Evolutionary conservation across 192 early-diverging fungal species (phyloP).

Genomic region (Neocallimastix lanati): DNA sequence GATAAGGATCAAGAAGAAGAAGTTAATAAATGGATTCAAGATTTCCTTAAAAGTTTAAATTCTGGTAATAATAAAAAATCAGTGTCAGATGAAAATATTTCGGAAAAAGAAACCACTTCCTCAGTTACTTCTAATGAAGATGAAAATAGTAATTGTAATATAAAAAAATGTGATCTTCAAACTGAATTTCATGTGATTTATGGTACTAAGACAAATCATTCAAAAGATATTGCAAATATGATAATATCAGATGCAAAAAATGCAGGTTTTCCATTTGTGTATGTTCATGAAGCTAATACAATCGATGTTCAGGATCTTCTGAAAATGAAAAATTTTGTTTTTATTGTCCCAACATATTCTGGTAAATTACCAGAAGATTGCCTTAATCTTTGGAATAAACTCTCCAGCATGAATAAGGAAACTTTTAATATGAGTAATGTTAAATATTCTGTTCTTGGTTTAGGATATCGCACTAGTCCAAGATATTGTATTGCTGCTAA

Average conservation of each 20-base stretch:
- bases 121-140: too few relatives aligned
- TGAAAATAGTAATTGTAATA: too few relatives aligned
- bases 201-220: background rate
- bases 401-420: background rate
- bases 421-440: background rate
- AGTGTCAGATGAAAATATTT: too few relatives aligned
- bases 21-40: background rate
- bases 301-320: conserved; percentile 49
- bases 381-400: background rate
- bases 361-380: background rate
- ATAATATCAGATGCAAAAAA: background rate
- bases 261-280: background rate
- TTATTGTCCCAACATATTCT: conserved; percentile 45
- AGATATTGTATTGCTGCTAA: background rate
- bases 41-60: too few relatives aligned
- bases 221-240: background rate
- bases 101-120: too few relatives aligned
- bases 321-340: conserved; percentile 57
- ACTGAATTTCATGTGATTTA: background rate
- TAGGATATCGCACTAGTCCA: background rate
- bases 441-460: background rate
- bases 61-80: too few relatives aligned
- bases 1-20: background rate
- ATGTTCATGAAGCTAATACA: background rate
- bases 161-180: background rate